Evolutionary conservation across 1,139 yeast genomes (phyloP), one percentile per base, ranked within the genome.

Genomic region (Magnusiomyces magnusii): DNA sequence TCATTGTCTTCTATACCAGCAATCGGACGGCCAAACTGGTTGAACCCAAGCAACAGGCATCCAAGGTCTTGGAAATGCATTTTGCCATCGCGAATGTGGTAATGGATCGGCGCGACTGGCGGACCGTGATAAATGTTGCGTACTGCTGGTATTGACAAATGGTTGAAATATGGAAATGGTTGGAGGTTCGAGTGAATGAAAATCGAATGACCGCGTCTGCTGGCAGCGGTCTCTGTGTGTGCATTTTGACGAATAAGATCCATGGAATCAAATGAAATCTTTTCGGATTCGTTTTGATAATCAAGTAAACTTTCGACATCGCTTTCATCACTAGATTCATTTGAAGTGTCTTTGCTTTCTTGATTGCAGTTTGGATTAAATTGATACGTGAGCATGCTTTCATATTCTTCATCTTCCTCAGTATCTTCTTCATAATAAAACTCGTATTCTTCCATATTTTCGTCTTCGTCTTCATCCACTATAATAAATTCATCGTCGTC

Each of bases 21-120:
- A 19, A 51, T 34, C n/a, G 53, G 53, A 19, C 53, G 21, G 2
- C 53, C 53, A 34, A 31, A 51, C 25, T 51, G 53, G 17, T 51
- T 51, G 41, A 51, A 51, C 10, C 53, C 53, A 15, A 51, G n/a
- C 27, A 51, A 34, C 25, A 51, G 23, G 27, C 53, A 51, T 51
- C 53, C 53, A 27, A 51, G 24, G 19, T 51, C 53, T 51, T 51
- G 53, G 31, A 51, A 51, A 25, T 51, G 42, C 2, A 51, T 34
- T 31, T 51, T 51, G 5, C 42, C 42, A 17, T 51, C 27, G 17
- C 25, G 17, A 3, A 51, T 23, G 23, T 51, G 53, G n/a, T 51
- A 51, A 21, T 51, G 53, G 19, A 51, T 51, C 31, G 53, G 53
- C n/a, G 53, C 42, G 9, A 24, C 24, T 9, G 53, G 53, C 2